These are phyloP conservation scores for Populus alba DNA, from an alignment of 345 rosid genomes.

Conservation along the genomic window DNA sequence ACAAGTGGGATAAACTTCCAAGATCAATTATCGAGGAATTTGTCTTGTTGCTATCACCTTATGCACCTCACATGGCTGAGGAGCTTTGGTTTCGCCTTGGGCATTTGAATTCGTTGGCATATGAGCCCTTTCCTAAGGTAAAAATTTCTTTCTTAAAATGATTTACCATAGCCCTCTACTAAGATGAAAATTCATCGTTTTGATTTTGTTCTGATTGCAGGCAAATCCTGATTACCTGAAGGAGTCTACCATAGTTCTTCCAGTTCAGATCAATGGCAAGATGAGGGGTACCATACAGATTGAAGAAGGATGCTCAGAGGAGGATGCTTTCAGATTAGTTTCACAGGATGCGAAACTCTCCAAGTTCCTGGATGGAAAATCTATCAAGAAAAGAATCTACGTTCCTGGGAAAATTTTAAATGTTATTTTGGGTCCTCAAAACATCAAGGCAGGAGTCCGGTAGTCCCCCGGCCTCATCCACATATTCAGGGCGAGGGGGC, in stretches of 20 bases:
- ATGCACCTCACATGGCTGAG: constrained; percentile 94
- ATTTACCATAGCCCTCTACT: neutral
- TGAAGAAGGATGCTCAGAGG: constrained; percentile 85
- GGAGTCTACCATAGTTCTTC: constrained; percentile 60
- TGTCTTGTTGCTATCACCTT: constrained; percentile 77
- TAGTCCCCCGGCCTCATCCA: neutral
- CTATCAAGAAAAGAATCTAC: constrained; percentile 67
- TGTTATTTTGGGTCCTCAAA: constrained; percentile 62
- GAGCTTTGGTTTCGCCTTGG: constrained; percentile 92
- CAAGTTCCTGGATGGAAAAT: constrained; percentile 57
- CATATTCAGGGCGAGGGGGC: neutral
- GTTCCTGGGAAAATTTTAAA: constrained; percentile 90
- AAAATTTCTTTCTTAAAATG: neutral
- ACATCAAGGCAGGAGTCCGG: constrained; percentile 44
- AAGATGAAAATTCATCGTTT: neutral
- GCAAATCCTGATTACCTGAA: constrained; percentile 67
- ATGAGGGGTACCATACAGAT: constrained; percentile 84
- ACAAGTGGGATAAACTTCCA: constrained; percentile 82
- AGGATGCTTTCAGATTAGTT: constrained; percentile 71
- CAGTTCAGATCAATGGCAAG: constrained; percentile 97
- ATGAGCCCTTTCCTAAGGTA: constrained; percentile 69
- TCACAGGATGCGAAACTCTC: constrained; percentile 56
- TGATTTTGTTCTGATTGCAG: constrained; percentile 37
- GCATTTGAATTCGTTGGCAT: constrained; percentile 61
- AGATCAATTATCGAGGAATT: constrained; percentile 61